phyloP scores from a whole-genome alignment of 345 rosid genomes.

The Hibiscus trionum region DNA sequence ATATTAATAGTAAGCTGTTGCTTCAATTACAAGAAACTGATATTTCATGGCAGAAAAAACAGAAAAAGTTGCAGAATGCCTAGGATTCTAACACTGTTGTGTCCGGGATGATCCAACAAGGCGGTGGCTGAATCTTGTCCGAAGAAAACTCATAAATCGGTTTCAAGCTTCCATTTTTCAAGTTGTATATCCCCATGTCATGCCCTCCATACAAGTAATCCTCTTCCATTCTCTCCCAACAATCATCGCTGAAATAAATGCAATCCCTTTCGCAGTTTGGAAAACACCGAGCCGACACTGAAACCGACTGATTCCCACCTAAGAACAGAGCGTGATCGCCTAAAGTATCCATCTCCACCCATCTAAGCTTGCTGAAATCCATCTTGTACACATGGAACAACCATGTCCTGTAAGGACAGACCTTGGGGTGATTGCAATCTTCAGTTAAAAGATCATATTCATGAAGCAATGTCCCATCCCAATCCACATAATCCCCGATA shows the following conservation, averaged over 20 bases:
- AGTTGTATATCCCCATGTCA: slow-evolving; percentile 1
- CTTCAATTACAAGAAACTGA: neutral
- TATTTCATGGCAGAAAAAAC: neutral
- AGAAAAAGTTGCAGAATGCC: neutral
- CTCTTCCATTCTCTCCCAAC: neutral
- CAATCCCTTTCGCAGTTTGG: neutral
- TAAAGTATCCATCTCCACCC: neutral
- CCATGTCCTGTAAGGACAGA: too few relatives aligned
- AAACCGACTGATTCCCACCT: slow-evolving; percentile 1
- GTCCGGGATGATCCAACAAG: slow-evolving; percentile 8
- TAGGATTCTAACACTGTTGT: neutral
- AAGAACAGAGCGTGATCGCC: neutral
- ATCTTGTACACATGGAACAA: too few relatives aligned
- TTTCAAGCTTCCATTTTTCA: neutral
- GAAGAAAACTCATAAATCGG: neutral
- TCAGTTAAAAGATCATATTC: too few relatives aligned
- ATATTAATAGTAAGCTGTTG: neutral
- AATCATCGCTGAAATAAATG: slow-evolving; percentile 6
- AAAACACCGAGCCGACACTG: neutral
- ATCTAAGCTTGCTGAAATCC: too few relatives aligned
- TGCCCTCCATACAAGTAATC: neutral
- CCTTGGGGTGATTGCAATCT: too few relatives aligned
- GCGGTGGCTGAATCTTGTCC: slow-evolving; percentile 4
- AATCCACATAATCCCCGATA: too few relatives aligned
- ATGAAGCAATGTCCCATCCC: too few relatives aligned